Conservation (phyloP, 1,139 yeast species). For the Debaryomycetaceae sp. region DNA sequence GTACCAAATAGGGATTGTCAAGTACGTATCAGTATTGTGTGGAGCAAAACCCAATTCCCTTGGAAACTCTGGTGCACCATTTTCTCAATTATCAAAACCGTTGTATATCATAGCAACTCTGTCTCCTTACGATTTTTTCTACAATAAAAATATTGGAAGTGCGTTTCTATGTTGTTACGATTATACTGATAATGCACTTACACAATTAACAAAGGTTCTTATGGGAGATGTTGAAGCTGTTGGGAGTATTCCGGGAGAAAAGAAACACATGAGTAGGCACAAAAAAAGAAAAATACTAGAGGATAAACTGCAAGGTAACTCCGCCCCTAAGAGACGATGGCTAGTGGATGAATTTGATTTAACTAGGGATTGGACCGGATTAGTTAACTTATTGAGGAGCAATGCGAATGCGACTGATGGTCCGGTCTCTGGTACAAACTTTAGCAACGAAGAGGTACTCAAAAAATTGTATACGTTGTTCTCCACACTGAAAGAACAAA, state of each 20-base stretch:
- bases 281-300: constrained; percentile 17
- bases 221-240: constrained; percentile 54
- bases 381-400: constrained; percentile 40
- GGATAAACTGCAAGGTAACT: constrained; percentile 13
- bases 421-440: constrained; percentile 15
- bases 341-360: constrained; percentile 57
- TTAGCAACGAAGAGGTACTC: constrained; percentile 28
- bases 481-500: constrained; percentile 27
- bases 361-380: constrained; percentile 50
- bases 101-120: constrained; percentile 60
- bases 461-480: constrained; percentile 31
- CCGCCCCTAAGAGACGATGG: constrained; percentile 48
- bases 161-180: constrained; percentile 64
- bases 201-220: constrained; percentile 47
- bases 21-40: constrained; percentile 55
- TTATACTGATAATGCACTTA: constrained; percentile 51
- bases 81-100: constrained; percentile 42
- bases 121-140: constrained; percentile 62
- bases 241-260: constrained; percentile 60
- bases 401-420: constrained; percentile 19
- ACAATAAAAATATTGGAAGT: constrained; percentile 53
- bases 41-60: constrained; percentile 44
- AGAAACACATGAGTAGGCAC: constrained; percentile 25
- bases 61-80: constrained; percentile 17
- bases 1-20: constrained; percentile 65